Evolutionary conservation across 306 rosid species (phyloP).

Genomic region (Corylus americana): DNA sequence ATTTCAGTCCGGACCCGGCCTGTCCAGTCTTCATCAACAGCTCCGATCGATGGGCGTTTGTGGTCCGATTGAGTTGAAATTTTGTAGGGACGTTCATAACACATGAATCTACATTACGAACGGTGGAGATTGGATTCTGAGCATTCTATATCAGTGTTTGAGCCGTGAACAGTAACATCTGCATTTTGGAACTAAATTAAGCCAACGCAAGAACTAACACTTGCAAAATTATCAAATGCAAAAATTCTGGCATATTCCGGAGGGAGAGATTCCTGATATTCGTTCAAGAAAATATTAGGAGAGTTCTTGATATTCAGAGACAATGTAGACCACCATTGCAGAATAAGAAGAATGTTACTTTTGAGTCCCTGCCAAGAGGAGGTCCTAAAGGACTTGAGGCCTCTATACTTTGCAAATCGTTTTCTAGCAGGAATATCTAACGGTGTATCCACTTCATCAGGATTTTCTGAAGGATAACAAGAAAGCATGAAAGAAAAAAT

Average conservation of each 20-base stretch:
- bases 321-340: constrained; percentile 1
- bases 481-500: constrained; percentile 16
- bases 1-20: too few relatives aligned
- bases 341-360: constrained; percentile 44
- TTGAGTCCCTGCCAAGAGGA: constrained; percentile 88
- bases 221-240: constrained; percentile 67
- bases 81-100: too few relatives aligned
- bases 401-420: constrained; percentile 91
- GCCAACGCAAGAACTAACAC: too few relatives aligned
- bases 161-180: too few relatives aligned
- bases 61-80: too few relatives aligned
- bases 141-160: too few relatives aligned
- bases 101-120: too few relatives aligned
- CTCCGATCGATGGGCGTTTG: too few relatives aligned
- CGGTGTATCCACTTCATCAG: constrained; percentile 98
- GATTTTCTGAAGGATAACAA: constrained; percentile 61
- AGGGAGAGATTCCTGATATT: constrained; percentile 86
- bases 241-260: constrained; percentile 79
- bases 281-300: constrained; percentile 22
- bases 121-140: too few relatives aligned
- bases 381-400: constrained; percentile 94
- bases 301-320: constrained; percentile 11
- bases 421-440: constrained; percentile 78
- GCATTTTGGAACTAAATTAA: too few relatives aligned
- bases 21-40: too few relatives aligned